phyloP scores from a whole-genome alignment of 176 grass and related monocot genomes.

The Raddia distichophylla region DNA sequence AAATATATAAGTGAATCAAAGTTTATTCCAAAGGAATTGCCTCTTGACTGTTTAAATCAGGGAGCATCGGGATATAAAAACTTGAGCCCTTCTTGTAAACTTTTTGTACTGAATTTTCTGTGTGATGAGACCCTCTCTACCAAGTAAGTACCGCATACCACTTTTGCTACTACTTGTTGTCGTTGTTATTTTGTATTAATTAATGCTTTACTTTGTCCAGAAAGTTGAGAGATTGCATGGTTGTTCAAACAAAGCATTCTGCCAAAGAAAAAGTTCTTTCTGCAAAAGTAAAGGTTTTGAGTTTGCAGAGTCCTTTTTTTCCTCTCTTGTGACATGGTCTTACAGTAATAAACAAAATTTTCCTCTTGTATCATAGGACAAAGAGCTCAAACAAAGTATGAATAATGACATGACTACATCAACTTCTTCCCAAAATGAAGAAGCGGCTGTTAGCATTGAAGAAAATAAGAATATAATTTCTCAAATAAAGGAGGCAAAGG shows the following conservation, averaged over 20 bases:
- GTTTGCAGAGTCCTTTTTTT: slow-evolving; percentile 3
- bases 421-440: slow-evolving; percentile 30
- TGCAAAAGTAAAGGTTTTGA: slow-evolving; percentile 76
- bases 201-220: slow-evolving; percentile 43
- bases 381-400: slow-evolving; percentile 74
- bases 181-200: slow-evolving; percentile 24
- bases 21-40: slow-evolving; percentile 47
- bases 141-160: slow-evolving; percentile 52
- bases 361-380: slow-evolving; percentile 57
- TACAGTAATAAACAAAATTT: slow-evolving; percentile 32
- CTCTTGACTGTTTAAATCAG: slow-evolving; percentile 49
- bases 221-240: slow-evolving; percentile 66
- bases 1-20: slow-evolving; percentile 62
- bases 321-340: neutral
- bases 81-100: slow-evolving; percentile 63
- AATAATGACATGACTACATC: slow-evolving; percentile 55
- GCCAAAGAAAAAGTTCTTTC: slow-evolving; percentile 54
- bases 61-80: slow-evolving; percentile 65
- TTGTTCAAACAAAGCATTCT: slow-evolving; percentile 51
- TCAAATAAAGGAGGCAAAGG: slow-evolving; percentile 67
- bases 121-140: slow-evolving; percentile 79
- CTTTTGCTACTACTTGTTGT: neutral
- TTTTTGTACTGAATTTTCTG: slow-evolving; percentile 75
- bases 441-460: slow-evolving; percentile 35
- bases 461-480: slow-evolving; percentile 65